Evolutionary conservation across 2,329 filamentous ascomycete genomes (phyloP).

Genomic region (Aspergillus costaricaensis): DNA sequence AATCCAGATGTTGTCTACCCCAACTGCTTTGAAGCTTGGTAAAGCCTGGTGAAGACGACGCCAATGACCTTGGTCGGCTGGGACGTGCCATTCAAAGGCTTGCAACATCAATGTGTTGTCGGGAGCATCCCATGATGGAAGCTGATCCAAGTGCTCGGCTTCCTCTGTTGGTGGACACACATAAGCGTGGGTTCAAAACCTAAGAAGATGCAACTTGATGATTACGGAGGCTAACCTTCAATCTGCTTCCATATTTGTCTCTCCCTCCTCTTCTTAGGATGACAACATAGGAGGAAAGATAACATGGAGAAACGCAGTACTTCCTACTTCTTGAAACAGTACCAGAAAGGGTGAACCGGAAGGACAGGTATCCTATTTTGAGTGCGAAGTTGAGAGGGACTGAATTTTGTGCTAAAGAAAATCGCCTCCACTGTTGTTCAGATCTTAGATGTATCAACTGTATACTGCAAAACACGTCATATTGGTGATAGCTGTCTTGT

Average conservation of each 20-base stretch:
- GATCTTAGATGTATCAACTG: conserved; percentile 7
- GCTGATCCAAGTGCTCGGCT: conserved; percentile 26
- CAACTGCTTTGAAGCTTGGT: conserved; percentile 58
- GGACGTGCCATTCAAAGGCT: conserved; percentile 72
- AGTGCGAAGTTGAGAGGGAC: neutral
- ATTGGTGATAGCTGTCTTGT: neutral
- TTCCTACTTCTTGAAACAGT: neutral
- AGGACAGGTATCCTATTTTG: neutral
- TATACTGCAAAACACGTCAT: conserved; percentile 8
- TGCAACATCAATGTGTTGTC: conserved; percentile 61
- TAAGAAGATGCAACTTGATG: neutral
- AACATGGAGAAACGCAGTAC: conserved; percentile 12
- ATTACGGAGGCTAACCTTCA: conserved; percentile 21
- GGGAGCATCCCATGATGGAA: conserved; percentile 34
- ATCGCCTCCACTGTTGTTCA: neutral
- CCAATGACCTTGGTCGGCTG: conserved; percentile 64
- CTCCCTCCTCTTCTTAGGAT: conserved; percentile 16
- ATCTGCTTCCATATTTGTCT: conserved; percentile 25
- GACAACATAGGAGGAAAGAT: conserved; percentile 13
- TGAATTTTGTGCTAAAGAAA: neutral
- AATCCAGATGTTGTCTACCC: conserved; percentile 66
- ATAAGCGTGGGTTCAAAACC: neutral
- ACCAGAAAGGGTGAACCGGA: neutral
- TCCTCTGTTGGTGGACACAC: conserved; percentile 20
- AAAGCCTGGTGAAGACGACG: conserved; percentile 56